Evolutionary conservation across 225 moss, liverwort and hornwort species (phyloP).

Genomic region (Ulota crispa): DNA sequence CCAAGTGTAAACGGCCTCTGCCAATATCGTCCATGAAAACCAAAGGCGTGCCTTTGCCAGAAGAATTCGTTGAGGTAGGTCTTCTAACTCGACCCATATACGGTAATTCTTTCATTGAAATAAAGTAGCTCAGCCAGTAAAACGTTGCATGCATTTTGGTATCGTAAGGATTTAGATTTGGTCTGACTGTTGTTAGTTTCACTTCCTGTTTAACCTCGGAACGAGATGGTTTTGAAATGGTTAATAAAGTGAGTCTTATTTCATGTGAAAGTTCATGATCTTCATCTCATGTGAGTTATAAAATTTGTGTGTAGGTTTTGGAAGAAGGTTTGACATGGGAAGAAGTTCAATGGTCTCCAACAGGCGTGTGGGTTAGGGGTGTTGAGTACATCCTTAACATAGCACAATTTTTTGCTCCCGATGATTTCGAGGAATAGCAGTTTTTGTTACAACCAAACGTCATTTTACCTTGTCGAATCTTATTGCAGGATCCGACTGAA

Average conservation of each 20-base stretch:
- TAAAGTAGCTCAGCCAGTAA: too few relatives aligned
- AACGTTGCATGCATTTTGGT: not conserved
- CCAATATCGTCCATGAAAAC: constrained; percentile 57
- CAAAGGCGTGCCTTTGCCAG: constrained; percentile 75
- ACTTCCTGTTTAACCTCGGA: not conserved
- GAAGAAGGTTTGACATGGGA: constrained; percentile 80
- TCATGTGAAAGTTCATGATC: not conserved
- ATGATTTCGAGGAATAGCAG: constrained; percentile 39
- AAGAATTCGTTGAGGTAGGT: constrained; percentile 46
- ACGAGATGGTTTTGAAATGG: not conserved
- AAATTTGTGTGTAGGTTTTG: constrained; percentile 52
- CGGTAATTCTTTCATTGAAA: not conserved
- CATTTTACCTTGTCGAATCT: constrained; percentile 17
- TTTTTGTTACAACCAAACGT: not conserved
- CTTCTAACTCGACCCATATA: not conserved
- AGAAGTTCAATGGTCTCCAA: constrained; percentile 87
- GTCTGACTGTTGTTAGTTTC: not conserved
- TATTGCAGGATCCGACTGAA: constrained; percentile 14
- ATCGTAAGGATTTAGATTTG: not conserved
- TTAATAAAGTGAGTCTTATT: too few relatives aligned
- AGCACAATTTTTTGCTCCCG: constrained; percentile 72
- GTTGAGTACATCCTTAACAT: constrained; percentile 75
- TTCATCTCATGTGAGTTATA: constrained; percentile 1
- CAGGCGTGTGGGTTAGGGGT: constrained; percentile 80
- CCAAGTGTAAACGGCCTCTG: constrained; percentile 67